Base-by-base conservation (phyloP, 2,329 filamentous ascomycete genomes). In the Herpotrichia juniperi region DNA sequence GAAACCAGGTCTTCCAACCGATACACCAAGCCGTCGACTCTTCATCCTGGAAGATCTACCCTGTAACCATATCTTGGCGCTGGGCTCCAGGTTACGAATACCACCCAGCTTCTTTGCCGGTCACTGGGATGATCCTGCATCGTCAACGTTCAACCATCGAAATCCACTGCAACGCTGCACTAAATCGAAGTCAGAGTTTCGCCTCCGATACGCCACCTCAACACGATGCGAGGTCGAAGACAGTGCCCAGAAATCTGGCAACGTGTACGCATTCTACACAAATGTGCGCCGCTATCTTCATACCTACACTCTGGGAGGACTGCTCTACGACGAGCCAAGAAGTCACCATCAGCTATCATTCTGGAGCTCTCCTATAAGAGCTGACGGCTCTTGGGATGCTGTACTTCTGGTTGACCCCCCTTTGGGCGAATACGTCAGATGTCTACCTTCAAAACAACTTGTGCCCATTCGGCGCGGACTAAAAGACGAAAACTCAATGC, bases 11-110 rank as follows among this genome's bases (percentile, higher is more conserved):
- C 19, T 3, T 10, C 4, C 14, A 14, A 21, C 7, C 8, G 12
- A 10, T 4, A 12, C 22, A 17, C 51, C 51, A 11, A 22, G 46
- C 4, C 51, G 48, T 8, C 43, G 52, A 35, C 44, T 55, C 11
- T 55, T 55, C 22, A 48, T 55, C 11, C 42, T 55, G 2, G 52
- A 55, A 51, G 52, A 55, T 24, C 31, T 55, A 11, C 52, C 52
- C 10, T 51, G 48, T n/a, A 51, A 55, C 28, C 45, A 55, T 16
- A 49, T 51, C 17, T 39, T 55, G 14, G 48, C 52, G 6, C 52
- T 55, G 7, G 54, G 54, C 11, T 50, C 54, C 1, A 30, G 46
- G 17, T 32, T 57, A 2, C 39, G 51, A 2, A 51, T 54, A 31
- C 54, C 51, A 12, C 54, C 54, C 1, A 51, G 44, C 24, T 51